These are phyloP conservation scores for Mycena olivaceomarginata DNA, from an alignment of 768 basidiomycete species.

Conservation along the genomic window DNA sequence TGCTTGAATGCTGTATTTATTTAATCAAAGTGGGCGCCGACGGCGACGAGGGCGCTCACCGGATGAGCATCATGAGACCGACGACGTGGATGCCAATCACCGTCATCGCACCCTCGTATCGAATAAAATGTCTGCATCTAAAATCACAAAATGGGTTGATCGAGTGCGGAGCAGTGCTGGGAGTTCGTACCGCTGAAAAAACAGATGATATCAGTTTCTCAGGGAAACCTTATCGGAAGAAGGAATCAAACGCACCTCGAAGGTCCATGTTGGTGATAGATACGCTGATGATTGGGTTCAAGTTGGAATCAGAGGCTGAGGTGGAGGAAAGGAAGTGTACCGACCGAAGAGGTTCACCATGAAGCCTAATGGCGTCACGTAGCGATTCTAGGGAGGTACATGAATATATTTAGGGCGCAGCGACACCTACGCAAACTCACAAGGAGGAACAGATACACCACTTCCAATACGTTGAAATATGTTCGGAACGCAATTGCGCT, in stretches of 20 bases:
- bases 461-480: constrained; percentile 45
- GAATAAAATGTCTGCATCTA: constrained; percentile 68
- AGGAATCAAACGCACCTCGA: constrained; percentile 53
- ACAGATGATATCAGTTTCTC: background rate
- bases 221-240: background rate
- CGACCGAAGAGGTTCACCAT: constrained; percentile 72
- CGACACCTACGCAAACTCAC: background rate
- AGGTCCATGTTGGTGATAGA: constrained; percentile 61
- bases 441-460: constrained; percentile 66
- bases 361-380: constrained; percentile 78
- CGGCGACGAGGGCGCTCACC: constrained; percentile 51
- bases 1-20: constrained; percentile 53
- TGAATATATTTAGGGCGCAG: background rate
- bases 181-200: constrained; percentile 25
- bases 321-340: background rate
- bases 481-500: background rate
- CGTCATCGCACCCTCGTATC: constrained; percentile 72
- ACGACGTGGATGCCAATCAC: constrained; percentile 71
- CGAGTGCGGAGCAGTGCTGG: too few species aligned
- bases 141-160: background rate
- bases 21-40: background rate
- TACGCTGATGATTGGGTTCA: constrained; percentile 56
- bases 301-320: background rate
- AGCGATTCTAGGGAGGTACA: constrained; percentile 67
- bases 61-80: constrained; percentile 76